These are phyloP conservation scores for Gamarada debralockiae DNA, from an alignment of 495 filamentous ascomycete genomes.

Conservation along the genomic window DNA sequence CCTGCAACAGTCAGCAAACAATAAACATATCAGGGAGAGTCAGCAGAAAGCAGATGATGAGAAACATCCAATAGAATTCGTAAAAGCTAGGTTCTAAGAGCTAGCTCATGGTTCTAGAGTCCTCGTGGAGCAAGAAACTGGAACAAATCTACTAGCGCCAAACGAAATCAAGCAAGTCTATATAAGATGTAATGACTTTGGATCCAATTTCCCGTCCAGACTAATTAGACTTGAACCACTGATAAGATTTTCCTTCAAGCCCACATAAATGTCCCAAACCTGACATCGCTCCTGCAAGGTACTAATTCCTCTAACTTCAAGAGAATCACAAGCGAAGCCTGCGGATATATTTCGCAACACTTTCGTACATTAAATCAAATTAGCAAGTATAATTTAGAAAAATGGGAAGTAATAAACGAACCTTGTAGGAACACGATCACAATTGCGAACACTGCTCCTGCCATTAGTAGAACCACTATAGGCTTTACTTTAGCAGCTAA, in stretches of 20 bases:
- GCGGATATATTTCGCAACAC: neutral
- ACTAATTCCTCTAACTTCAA: too few relatives aligned
- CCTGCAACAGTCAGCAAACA: too few relatives aligned
- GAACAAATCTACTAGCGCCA: too few relatives aligned
- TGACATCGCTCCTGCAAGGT: constrained; percentile 7
- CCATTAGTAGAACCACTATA: constrained; percentile 4
- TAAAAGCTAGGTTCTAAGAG: too few relatives aligned
- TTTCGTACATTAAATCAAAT: neutral
- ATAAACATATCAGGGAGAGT: too few relatives aligned
- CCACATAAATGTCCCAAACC: constrained; percentile 2
- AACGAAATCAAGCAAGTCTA: too few relatives aligned
- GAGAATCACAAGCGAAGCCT: neutral
- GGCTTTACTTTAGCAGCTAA: neutral
- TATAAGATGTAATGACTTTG: too few relatives aligned
- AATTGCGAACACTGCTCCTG: constrained; percentile 10
- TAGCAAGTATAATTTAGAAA: neutral
- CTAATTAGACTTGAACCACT: neutral
- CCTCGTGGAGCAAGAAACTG: too few relatives aligned
- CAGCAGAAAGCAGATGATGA: too few relatives aligned
- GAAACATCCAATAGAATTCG: too few relatives aligned
- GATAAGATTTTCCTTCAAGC: neutral
- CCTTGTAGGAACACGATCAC: constrained; percentile 10
- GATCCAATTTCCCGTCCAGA: neutral
- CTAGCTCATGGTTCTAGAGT: too few relatives aligned
- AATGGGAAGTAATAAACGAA: neutral